Base-by-base conservation (phyloP, 2,329 filamentous ascomycete genomes). In the Phoma sp. region DNA sequence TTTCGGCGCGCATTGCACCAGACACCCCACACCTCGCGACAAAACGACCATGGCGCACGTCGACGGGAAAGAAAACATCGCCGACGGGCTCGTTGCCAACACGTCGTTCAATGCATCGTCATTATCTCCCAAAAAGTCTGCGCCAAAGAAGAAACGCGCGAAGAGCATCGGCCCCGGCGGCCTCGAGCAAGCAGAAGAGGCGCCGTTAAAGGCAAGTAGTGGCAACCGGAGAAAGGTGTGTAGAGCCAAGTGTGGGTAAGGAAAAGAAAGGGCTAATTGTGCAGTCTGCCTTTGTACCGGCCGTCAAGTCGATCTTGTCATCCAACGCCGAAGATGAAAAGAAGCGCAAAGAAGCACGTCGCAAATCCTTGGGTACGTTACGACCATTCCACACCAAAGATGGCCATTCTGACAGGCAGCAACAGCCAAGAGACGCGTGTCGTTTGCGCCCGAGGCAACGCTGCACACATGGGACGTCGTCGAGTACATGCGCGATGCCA, bases 391-490 rank as follows among this genome's bases (percentile, higher is more conserved):
- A 11, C 20, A 14, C 12, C 3, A n/a, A 9, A 7, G 23, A 18
- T 2, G 42, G 0, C 29, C 12, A 18, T 20, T 42, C 61, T 72
- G 28, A 72, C 59, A 14, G 5, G 10, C 10, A 17, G 25, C 38
- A 18, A 33, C 55, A 84, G 84, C 93, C 40, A 96, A 95, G 73
- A 87, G 95, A 68, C 87, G 95, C 69, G 95, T 99, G 28, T 98
- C 93, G 0, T 99, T 99, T 75, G 95, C 95, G 4, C 95, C 95
- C 1, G 95, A 99, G 77, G 95, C 95, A 11, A 99, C 95, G 3
- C 82, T 99, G 29, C 95, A 99, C 73, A 99, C 95, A 0, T 98
- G 96, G 83, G 93, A 98, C 69, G 93, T 95, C 50, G 86, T 97
- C 37, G 93, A 98, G 69, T 90, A 93, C 59, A 84, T 87, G 71